Base-by-base conservation (phyloP, 768 basidiomycete genomes). In the Hericium rajendrae region DNA sequence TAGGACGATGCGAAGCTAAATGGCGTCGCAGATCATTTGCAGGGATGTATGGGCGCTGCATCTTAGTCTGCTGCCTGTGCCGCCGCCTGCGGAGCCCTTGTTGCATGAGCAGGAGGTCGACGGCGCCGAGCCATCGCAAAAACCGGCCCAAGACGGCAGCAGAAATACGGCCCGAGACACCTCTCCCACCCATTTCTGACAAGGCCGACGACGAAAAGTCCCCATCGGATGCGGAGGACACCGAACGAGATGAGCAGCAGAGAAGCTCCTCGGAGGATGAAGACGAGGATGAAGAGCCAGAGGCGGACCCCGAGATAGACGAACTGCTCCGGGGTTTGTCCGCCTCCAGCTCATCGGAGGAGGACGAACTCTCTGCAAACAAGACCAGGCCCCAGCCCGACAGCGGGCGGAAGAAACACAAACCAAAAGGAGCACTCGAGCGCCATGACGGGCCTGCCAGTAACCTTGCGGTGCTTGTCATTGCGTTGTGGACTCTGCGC, bases 11-110 rank as follows among this genome's bases (percentile, higher is more conserved):
- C 43, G 9, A 46, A 46, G n/a, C 20, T 26, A 6, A 22, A 46
- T 46, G 13, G 1, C 24, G 20, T 51, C 10, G 13, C 55, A 93
- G 91, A 70, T 78, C 22, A 70, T 90, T 28, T 92, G 88, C 66
- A 78, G 83, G 63, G 91, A 93, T 64, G 57, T 89, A n/a, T 93
- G 91, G 91, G 78, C 82, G 0, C 71, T 90, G 3, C 78, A 91
- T 69, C 73, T 93, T n/a, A 73, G 73, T 48, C 71, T 86, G 16
- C 71, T 89, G 15, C 79, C 81, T 6, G 71, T 74, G 41, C 82
- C 83, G 10, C 82, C 81, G 0, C 76, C 80, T 10, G 71, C 82
- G 13, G 88, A 88, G 63, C 82, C 86, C 10, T 75, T 79, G 59
- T 65, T 76, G 41, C 70, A 78, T 62, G 62, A 71, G n/a, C 75